Base-by-base conservation (phyloP, 805 yeast species). In the Kodamaea laetipori region DNA sequence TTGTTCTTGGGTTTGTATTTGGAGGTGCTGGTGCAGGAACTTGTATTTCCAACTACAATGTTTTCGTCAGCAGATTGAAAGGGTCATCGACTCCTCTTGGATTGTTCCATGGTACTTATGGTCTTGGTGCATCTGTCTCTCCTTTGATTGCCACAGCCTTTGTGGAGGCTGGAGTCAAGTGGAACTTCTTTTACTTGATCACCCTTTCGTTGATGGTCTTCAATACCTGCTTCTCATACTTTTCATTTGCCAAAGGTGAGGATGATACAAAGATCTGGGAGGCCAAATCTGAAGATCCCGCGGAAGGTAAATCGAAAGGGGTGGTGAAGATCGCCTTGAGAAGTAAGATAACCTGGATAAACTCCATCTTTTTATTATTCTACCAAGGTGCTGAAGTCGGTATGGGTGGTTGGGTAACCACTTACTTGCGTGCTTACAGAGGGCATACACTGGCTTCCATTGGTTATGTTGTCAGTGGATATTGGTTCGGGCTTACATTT, bases 391-490 rank as follows among this genome's bases (percentile, higher is more conserved):
- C 47, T 7, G 60, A 57, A 37, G 59, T 56, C 1, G 44, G 55
- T 9, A 37, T 57, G 33, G 60, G 58, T 15, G 60, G 60, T 16
- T 57, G 61, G 60, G 51, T 53, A n/a, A 57, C 56, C 12, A 49
- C 61, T 15, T 57, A 52, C 32, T 49, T 57, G 35, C 46, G 56
- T 17, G 61, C 52, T 28, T 57, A 53, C 37, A 48, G 59, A 8
- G 47, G 50, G 33, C 51, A 55, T 8, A 43, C 25, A 12, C 31
- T 18, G 12, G 47, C 43, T n/a, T 46, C 52, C 1, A 50, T 47
- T 19, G 60, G 60, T 1, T 56, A 57, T 33, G 59, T 54, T 12
- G 54, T 54, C 49, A 51, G 55, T 30, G 61, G 60, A 0, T 56
- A 54, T 44, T 57, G 58, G 57, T 56, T 55, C 1, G 60, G 61